Evolutionary conservation across 2,329 filamentous ascomycete species (phyloP).

Genomic region (Paracamarosporium sp.): DNA sequence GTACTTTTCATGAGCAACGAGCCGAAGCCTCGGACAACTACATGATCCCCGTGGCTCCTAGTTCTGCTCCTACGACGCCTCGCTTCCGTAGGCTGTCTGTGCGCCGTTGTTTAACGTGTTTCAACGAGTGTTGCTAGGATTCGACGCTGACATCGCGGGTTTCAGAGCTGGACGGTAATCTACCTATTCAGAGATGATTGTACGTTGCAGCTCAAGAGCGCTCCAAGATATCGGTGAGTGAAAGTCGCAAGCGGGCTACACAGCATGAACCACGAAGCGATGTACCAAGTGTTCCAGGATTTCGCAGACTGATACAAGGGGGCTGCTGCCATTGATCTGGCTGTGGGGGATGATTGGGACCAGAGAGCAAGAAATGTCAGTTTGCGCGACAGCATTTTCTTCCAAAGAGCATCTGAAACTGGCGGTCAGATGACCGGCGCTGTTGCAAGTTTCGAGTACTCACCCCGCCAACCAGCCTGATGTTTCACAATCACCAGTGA

Average conservation of each 20-base stretch:
- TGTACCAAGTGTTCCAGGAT: slow-evolving; percentile 2
- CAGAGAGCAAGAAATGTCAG: slow-evolving; percentile 1
- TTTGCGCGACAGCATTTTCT: slow-evolving; percentile 16
- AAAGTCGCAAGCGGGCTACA: not conserved
- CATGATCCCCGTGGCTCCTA: not conserved
- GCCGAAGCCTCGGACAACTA: not conserved
- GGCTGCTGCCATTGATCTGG: too few relatives aligned
- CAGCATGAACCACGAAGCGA: slow-evolving; percentile 1
- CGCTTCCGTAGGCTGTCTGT: not conserved
- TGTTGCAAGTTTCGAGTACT: slow-evolving; percentile 19
- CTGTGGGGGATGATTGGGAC: not conserved
- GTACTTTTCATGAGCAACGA: not conserved
- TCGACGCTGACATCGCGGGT: not conserved
- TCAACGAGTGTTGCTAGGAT: not conserved
- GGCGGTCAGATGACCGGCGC: slow-evolving; percentile 9
- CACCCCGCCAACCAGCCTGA: slow-evolving; percentile 28
- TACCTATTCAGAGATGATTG: not conserved
- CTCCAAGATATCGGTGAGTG: not conserved
- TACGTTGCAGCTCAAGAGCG: not conserved
- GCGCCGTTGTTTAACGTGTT: not conserved
- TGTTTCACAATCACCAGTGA: slow-evolving; percentile 24
- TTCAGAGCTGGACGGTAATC: not conserved
- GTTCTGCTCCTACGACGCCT: not conserved
- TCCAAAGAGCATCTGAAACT: slow-evolving; percentile 23
- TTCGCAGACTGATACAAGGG: slow-evolving; percentile 8